phyloP scores from a whole-genome alignment of 768 basidiomycete genomes.

The Hygrophorus pudorinus region DNA sequence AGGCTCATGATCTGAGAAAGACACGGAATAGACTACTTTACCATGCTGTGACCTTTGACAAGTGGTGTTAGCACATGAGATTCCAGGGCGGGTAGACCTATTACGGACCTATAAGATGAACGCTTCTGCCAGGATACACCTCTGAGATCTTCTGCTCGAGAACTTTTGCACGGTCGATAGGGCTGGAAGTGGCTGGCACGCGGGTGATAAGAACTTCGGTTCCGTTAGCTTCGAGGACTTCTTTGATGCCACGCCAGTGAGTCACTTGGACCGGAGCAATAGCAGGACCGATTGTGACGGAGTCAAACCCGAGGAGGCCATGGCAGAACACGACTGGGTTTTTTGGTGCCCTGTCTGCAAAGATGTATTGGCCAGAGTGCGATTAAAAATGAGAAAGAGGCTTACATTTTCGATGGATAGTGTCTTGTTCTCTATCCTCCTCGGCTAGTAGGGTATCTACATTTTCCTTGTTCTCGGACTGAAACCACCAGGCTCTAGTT shows the following conservation, averaged over 20 bases:
- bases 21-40: conserved; percentile 19
- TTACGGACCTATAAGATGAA: conserved; percentile 76
- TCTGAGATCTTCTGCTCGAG: conserved; percentile 76
- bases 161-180: conserved; percentile 81
- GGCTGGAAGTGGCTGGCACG: conserved; percentile 87
- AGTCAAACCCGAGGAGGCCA: conserved; percentile 85
- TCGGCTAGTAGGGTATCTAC: conserved; percentile 37
- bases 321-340: conserved; percentile 94
- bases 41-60: conserved; percentile 61
- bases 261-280: conserved; percentile 78
- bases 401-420: conserved; percentile 53
- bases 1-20: neutral
- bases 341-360: conserved; percentile 61
- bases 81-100: neutral
- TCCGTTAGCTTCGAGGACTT: conserved; percentile 83
- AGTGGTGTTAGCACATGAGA: conserved; percentile 4
- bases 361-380: conserved; percentile 5
- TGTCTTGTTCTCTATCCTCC: conserved; percentile 41
- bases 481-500: conserved; percentile 36
- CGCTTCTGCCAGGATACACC: conserved; percentile 68
- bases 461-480: conserved; percentile 34
- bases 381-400: conserved; percentile 9
- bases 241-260: conserved; percentile 96
- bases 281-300: conserved; percentile 65
- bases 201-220: conserved; percentile 87